Evolutionary conservation across 169 alveolate genomes (phyloP).

Genomic region (Sarcocystis neurona): DNA sequence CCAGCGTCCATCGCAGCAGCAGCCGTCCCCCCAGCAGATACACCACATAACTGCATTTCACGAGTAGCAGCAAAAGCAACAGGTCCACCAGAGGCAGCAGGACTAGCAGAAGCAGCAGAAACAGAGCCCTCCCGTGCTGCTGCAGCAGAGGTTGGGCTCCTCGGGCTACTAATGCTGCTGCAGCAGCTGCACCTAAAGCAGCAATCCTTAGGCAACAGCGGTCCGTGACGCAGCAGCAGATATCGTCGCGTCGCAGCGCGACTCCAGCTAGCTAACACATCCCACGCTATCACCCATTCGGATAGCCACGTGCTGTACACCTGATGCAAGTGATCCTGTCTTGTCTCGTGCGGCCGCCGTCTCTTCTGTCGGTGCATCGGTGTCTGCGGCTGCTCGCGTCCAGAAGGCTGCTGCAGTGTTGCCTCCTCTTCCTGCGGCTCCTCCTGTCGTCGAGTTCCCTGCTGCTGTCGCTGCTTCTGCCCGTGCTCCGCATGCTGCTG

Average conservation of each 20-base stretch:
- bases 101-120: too few species aligned
- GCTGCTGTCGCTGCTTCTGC: background rate
- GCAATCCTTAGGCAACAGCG: too few species aligned
- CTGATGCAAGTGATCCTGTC: background rate
- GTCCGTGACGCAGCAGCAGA: background rate
- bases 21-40: too few species aligned
- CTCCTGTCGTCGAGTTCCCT: background rate
- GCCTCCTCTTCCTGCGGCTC: background rate
- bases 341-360: background rate
- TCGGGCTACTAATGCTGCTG: too few species aligned
- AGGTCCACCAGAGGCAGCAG: too few species aligned
- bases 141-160: background rate
- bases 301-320: conserved; percentile 14
- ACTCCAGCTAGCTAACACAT: conserved; percentile 23
- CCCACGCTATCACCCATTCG: conserved; percentile 8
- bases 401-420: background rate
- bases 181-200: too few species aligned
- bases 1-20: too few species aligned
- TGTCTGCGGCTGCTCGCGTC: background rate
- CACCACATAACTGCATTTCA: too few species aligned
- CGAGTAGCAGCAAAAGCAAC: too few species aligned
- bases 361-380: background rate
- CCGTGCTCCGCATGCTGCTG: background rate
- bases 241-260: background rate
- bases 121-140: background rate